These are phyloP conservation scores for Piloderma croceum DNA, from an alignment of 768 basidiomycete species.

Conservation along the genomic window DNA sequence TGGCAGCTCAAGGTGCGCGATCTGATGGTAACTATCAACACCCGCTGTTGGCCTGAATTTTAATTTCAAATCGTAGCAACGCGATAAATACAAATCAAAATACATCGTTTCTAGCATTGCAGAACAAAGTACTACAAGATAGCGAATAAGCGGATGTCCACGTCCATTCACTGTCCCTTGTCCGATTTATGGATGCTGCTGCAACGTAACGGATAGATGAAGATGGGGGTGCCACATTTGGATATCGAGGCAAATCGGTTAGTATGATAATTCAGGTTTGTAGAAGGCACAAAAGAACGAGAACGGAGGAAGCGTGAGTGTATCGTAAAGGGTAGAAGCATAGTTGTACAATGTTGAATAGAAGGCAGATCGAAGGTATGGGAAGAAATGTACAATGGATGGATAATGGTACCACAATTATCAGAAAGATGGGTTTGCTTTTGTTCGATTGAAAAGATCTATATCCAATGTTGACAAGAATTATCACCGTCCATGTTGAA, in stretches of 20 bases:
- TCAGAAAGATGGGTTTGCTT: constrained; percentile 3
- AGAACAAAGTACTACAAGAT: constrained; percentile 46
- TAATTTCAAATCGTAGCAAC: no score
- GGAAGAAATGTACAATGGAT: constrained; percentile 2
- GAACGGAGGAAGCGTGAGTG: constrained; percentile 7
- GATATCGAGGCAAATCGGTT: constrained; percentile 9
- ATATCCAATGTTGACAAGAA: constrained; percentile 15
- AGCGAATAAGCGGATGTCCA: constrained; percentile 47
- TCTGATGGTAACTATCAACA: no score
- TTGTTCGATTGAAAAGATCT: constrained; percentile 22
- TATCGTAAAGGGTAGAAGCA: not conserved
- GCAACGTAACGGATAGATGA: constrained; percentile 2
- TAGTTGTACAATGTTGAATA: constrained; percentile 13
- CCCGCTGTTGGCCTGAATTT: no score
- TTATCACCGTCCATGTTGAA: constrained; percentile 2
- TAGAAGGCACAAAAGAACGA: constrained; percentile 10
- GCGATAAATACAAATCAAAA: no score
- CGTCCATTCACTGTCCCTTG: constrained; percentile 52
- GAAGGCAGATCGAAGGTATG: constrained; percentile 1
- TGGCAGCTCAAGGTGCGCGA: no score
- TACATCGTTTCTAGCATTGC: not conserved
- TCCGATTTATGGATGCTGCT: not conserved
- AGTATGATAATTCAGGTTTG: constrained; percentile 21
- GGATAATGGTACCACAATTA: not conserved
- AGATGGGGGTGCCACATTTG: not conserved